phyloP scores from a whole-genome alignment of 73 alveolate genomes.

The Diophrys appendiculata region DNA sequence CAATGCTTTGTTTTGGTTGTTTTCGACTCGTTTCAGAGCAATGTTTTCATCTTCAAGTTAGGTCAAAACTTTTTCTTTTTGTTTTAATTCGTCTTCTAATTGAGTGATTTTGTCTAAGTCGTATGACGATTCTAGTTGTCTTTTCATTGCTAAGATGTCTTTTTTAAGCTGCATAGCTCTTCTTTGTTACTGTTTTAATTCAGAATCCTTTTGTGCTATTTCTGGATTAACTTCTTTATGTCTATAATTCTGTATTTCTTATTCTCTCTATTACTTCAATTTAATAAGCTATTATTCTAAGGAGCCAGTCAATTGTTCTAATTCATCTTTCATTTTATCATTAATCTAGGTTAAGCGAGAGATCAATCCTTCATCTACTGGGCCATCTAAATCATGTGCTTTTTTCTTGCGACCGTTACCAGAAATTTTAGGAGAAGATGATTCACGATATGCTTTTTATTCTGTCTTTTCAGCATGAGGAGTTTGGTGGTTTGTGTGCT shows the following conservation, averaged over 20 bases:
- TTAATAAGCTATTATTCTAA: constrained; percentile 23
- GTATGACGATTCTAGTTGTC: constrained; percentile 33
- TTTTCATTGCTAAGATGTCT: constrained; percentile 37
- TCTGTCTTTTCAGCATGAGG: too few relatives aligned
- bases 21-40: constrained; percentile 26
- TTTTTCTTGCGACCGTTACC: too few relatives aligned
- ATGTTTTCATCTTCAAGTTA: constrained; percentile 17
- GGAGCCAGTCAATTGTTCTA: constrained; percentile 20
- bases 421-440: too few relatives aligned
- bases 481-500: too few relatives aligned
- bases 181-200: constrained; percentile 31
- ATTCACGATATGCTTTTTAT: too few relatives aligned
- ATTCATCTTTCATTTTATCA: constrained; percentile 42
- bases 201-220: constrained; percentile 15
- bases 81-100: constrained; percentile 45
- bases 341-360: too few relatives aligned
- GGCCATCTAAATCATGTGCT: too few relatives aligned
- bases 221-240: constrained; percentile 11
- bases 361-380: too few relatives aligned
- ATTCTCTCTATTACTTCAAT: constrained; percentile 16
- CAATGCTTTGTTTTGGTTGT: constrained; percentile 36
- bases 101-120: constrained; percentile 27
- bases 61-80: constrained; percentile 1
- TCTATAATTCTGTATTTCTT: constrained; percentile 29
- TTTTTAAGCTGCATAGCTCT: constrained; percentile 27